Base-by-base conservation (phyloP, 164 flowering plant species). In the Platanus orientalis region DNA sequence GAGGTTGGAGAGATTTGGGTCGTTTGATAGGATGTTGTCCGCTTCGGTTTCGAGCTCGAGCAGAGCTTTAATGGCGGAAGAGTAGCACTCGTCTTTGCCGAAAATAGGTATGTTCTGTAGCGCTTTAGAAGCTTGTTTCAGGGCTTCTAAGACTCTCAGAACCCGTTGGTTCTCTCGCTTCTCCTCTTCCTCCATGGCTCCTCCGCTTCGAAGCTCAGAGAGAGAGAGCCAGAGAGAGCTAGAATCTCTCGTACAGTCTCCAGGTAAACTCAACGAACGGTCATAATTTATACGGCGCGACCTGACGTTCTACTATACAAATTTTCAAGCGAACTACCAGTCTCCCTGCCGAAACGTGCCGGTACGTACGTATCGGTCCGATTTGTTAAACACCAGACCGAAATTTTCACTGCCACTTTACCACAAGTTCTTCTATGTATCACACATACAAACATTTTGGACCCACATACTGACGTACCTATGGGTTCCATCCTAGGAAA, bases 51-150 rank as follows among this genome's bases (percentile, higher is more conserved):
- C 71, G 28, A 84, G 80, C 64, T 79, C 88, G 11, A 91, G 72
- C 29, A 91, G 81, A 62, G 88, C 95, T 69, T 85, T 79, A 64
- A 85, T 73, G 79, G 86, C 62, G 66, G 83, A 54, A 3, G 81
- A n/a, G n/a, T n/a, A n/a, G n/a, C n/a, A n/a, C n/a, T n/a, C 76
- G 53, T 61, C 48, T 6, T 72, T 66, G 14, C 61, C 45, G 26
- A 67, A 59, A 24, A 1, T 58, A 14, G 90, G 82, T 47, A 76
- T 76, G 30, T 74, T 30, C 40, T 80, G 86, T n/a, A 91, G 61
- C 36, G 78, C 75, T 10, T 75, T 86, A 7, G 97, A 88, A 17
- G 92, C 93, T 75, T 85, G 83, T 65, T 85, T 90, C 1, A 90
- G 80, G 36, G 85, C 86, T 75, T 86, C 79, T 1, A 90, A 73